phyloP scores from a whole-genome alignment of 805 yeast species.

The Clavispora fructus region DNA sequence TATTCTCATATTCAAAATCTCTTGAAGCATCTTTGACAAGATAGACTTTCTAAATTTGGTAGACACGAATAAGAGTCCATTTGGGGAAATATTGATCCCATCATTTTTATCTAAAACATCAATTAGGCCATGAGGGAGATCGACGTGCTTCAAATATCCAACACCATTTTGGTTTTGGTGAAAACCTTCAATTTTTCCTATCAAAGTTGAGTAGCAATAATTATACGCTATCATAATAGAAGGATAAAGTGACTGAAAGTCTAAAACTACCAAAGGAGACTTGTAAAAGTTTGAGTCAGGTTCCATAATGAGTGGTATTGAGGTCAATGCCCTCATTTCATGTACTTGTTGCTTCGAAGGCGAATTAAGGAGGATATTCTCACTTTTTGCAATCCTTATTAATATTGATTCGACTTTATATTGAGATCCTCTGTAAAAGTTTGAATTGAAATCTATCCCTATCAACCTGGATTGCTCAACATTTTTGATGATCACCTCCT shows the following conservation, averaged over 20 bases:
- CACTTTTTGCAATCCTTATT: conserved; percentile 67
- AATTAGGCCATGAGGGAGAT: conserved; percentile 52
- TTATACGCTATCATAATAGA: conserved; percentile 99
- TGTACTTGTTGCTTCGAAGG: conserved; percentile 80
- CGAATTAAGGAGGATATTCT: conserved; percentile 65
- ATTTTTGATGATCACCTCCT: conserved; percentile 64
- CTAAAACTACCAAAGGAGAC: conserved; percentile 84
- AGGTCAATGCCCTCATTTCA: conserved; percentile 78
- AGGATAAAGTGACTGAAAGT: conserved; percentile 92
- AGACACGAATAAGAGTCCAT: conserved; percentile 77
- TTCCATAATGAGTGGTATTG: conserved; percentile 89
- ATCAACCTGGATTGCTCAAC: conserved; percentile 79
- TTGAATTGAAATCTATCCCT: conserved; percentile 87
- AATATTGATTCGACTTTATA: conserved; percentile 87
- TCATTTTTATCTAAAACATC: conserved; percentile 45
- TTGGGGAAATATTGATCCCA: conserved; percentile 67
- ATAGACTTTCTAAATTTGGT: conserved; percentile 61
- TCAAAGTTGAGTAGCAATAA: conserved; percentile 70
- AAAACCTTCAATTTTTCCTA: conserved; percentile 58
- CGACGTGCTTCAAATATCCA: conserved; percentile 47
- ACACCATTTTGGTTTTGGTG: conserved; percentile 41
- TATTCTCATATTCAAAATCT: conserved; percentile 73
- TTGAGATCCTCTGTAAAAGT: conserved; percentile 88
- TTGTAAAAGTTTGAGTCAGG: conserved; percentile 82
- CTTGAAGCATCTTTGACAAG: conserved; percentile 78